phyloP scores from a whole-genome alignment of 2,329 filamentous ascomycete species.

The Ilyonectria sp. region DNA sequence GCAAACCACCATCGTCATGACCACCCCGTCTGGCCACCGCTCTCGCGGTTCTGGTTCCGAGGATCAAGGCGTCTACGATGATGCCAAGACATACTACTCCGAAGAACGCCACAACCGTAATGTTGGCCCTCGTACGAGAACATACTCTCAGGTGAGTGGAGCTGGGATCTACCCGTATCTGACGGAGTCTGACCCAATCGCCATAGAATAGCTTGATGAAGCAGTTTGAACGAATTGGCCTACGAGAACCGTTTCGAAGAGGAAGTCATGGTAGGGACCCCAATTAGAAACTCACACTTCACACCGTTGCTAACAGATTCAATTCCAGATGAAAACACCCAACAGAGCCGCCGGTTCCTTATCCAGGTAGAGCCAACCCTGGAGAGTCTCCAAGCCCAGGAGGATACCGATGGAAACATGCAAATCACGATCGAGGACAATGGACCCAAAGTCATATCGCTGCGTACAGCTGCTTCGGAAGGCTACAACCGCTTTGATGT shows the following conservation, averaged over 20 bases:
- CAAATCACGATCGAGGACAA: conserved; percentile 98
- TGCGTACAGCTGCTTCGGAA: conserved; percentile 88
- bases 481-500: conserved; percentile 92
- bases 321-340: conserved; percentile 78
- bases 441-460: conserved; percentile 89
- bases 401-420: conserved; percentile 95
- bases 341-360: conserved; percentile 82
- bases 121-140: conserved; percentile 66
- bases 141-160: conserved; percentile 67
- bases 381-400: conserved; percentile 82
- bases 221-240: conserved; percentile 67
- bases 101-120: conserved; percentile 68
- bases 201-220: conserved; percentile 67
- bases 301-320: conserved; percentile 6
- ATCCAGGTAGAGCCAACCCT: conserved; percentile 90
- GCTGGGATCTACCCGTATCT: not conserved
- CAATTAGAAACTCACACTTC: not conserved
- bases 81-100: conserved; percentile 73
- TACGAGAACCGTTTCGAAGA: conserved; percentile 70
- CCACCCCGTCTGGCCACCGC: conserved; percentile 48
- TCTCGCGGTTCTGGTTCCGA: conserved; percentile 59
- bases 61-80: conserved; percentile 68
- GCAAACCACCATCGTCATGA: conserved; percentile 42
- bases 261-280: conserved; percentile 69
- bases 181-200: conserved; percentile 46